Base-by-base conservation (phyloP, 192 early-diverging fungal genomes). In the Coemansia sp. region DNA sequence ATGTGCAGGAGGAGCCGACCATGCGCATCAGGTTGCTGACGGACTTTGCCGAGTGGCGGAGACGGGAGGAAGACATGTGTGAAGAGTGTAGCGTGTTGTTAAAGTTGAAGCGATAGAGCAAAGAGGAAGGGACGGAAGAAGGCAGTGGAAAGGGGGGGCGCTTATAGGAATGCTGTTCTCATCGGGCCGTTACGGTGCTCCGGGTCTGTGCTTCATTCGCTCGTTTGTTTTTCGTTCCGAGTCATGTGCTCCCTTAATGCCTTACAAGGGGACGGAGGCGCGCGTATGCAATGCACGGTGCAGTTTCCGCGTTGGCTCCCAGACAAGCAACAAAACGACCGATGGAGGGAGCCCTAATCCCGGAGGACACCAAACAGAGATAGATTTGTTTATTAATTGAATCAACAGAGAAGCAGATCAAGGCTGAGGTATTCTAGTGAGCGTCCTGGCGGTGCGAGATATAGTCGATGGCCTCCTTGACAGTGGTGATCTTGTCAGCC, bases 401-500 rank as follows among this genome's bases (percentile, higher is more conserved):
- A 30, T 30, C 27, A 30, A 30, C 27, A 2, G 7, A 65, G 18
- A 52, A 38, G 41, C 58, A 47, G 1, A 51, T 13, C n/a, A n/a
- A n/a, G n/a, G n/a, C n/a, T n/a, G n/a, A n/a, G 30, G 12, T 23
- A 1, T 27, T 24, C 80, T 85, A 91, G 78, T 87, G 81, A 41
- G 88, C 90, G 73, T 89, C 90, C 24, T 81, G 76, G 49, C 86
- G 83, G 62, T 82, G 69, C 53, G 80, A 58, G 68, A 92, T 87
- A 68, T 88, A 90, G 21, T 96, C 92, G 23, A 95, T 85, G 48
- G 97, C 97, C 64, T 95, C 85, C 55, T 83, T 79, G 23, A 91
- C 85, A 47, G 86, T 93, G 71, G 88, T 82, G 81, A 99, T 97
- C 69, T 93, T 87, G 76, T 99, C 97, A 47, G 95, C 94, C 61